phyloP scores from a whole-genome alignment of 139 green algal genomes.

The Chlorella vulgaris region DNA sequence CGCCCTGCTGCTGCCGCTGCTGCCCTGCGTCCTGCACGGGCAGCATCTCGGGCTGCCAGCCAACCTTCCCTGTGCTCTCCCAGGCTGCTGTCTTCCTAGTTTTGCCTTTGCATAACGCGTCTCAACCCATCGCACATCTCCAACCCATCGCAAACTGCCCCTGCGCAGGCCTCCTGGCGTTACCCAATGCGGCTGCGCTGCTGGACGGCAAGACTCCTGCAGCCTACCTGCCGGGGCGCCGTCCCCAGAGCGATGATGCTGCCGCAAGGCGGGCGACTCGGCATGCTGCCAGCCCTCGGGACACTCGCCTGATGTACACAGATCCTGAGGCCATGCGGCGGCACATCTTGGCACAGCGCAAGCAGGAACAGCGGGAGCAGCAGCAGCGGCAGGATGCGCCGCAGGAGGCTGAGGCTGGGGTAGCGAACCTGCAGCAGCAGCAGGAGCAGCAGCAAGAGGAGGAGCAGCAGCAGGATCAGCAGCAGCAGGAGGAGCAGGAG shows the following conservation, averaged over 20 bases:
- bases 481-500: neutral
- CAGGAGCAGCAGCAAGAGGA: slow-evolving; percentile 4
- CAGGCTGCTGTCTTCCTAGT: too few relatives aligned
- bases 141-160: too few relatives aligned
- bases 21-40: too few relatives aligned
- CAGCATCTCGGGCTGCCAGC: too few relatives aligned
- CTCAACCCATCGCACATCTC: too few relatives aligned
- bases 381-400: slow-evolving; percentile 17
- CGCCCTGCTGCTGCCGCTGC: neutral
- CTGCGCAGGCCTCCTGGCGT: slow-evolving; percentile 13
- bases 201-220: slow-evolving; percentile 14
- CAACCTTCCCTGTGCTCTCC: too few relatives aligned
- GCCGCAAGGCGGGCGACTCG: slow-evolving; percentile 8
- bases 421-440: neutral
- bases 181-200: neutral
- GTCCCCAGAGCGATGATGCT: neutral
- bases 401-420: too few relatives aligned
- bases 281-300: neutral
- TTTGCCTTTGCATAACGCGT: too few relatives aligned
- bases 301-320: slow-evolving; percentile 11
- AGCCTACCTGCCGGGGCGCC: neutral
- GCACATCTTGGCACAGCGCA: slow-evolving; percentile 5
- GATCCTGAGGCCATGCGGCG: slow-evolving; percentile 21
- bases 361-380: slow-evolving; percentile 11
- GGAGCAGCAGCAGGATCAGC: neutral